Conservation (phyloP, 2,329 filamentous ascomycete species). For the Botryotinia calthae region DNA sequence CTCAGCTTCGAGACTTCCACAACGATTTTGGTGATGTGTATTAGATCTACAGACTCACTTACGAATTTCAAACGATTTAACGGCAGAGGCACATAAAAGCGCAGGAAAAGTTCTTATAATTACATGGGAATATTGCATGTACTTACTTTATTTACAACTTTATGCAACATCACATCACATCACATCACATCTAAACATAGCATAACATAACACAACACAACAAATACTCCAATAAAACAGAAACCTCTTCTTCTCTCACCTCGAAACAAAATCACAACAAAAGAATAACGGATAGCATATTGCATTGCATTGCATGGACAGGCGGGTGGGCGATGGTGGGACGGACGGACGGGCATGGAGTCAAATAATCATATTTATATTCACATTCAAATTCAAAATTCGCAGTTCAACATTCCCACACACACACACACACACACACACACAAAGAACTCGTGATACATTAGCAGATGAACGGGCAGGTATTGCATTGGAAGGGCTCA, state of each 20-base stretch:
- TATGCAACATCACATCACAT: background rate
- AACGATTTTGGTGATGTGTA: background rate
- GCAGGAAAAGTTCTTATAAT: background rate
- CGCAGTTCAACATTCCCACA: too few relatives aligned
- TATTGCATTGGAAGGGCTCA: background rate
- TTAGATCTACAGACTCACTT: background rate
- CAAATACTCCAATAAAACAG: background rate
- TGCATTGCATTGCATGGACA: background rate
- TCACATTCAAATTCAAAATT: background rate
- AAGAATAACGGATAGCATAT: background rate
- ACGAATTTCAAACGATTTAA: background rate
- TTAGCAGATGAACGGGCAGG: background rate
- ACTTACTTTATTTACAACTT: background rate
- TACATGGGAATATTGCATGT: background rate
- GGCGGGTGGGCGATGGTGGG: background rate
- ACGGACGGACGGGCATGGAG: background rate
- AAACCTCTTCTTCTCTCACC: background rate
- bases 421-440: too few relatives aligned
- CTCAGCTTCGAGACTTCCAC: background rate
- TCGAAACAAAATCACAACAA: background rate
- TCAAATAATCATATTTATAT: background rate
- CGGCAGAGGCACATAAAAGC: background rate
- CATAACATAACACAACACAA: background rate
- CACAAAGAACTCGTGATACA: background rate
- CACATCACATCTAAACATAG: background rate